Percentiles rank a stretch among this genome's conserved stretches.
phyloP scores from a whole-genome alignment of 2,329 filamentous ascomycete genomes.

The Coniochaeta sp. region DNA sequence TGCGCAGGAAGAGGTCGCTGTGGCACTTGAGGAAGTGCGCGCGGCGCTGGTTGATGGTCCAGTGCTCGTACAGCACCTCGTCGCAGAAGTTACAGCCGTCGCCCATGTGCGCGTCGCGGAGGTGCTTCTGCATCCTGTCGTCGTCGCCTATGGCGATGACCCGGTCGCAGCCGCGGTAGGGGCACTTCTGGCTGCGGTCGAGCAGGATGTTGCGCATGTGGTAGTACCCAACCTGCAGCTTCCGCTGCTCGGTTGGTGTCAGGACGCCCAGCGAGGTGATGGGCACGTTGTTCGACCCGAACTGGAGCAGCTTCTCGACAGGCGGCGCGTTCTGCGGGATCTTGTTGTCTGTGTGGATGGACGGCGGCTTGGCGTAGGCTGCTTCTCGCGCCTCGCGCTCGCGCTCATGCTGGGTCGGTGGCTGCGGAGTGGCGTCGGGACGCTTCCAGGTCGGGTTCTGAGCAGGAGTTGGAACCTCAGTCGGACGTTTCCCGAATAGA shows the following conservation, averaged over 20 bases:
- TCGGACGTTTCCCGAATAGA: background rate
- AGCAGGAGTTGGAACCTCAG: background rate
- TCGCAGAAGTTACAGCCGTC: conserved; percentile 29
- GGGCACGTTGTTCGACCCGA: conserved; percentile 21
- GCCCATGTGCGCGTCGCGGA: conserved; percentile 24
- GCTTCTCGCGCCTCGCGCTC: conserved; percentile 14
- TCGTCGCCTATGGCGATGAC: conserved; percentile 22
- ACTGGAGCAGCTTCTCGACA: conserved; percentile 27
- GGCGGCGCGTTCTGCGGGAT: conserved; percentile 27
- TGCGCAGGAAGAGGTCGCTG: conserved; percentile 8
- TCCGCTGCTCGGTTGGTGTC: conserved; percentile 31
- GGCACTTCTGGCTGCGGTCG: conserved; percentile 28
- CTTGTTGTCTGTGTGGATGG: conserved; percentile 15
- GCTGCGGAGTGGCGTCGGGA: background rate
- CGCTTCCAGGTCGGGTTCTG: background rate
- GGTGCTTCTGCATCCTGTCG: conserved; percentile 25
- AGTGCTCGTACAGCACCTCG: conserved; percentile 21
- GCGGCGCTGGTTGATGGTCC: conserved; percentile 16
- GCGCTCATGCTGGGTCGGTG: background rate
- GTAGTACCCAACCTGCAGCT: conserved; percentile 27
- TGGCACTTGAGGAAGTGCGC: conserved; percentile 25
- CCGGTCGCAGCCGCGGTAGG: conserved; percentile 28
- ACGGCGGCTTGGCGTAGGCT: conserved; percentile 18
- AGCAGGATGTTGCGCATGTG: conserved; percentile 25
- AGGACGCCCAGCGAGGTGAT: conserved; percentile 28